These are phyloP conservation scores for Kregervanrija pseudodelftensis DNA, from an alignment of 805 yeast species.

Conservation along the genomic window DNA sequence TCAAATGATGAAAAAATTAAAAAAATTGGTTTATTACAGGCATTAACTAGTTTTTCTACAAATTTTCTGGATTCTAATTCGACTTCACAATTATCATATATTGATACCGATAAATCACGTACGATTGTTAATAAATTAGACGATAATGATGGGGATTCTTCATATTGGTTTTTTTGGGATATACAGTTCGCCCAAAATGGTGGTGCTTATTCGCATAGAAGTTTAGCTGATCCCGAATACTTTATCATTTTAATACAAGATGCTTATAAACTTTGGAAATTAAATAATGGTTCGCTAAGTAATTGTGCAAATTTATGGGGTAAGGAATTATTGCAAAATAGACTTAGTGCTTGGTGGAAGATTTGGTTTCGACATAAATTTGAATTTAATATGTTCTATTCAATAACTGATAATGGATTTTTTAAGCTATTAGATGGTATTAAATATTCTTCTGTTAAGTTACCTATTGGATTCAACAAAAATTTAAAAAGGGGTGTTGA, in stretches of 20 bases:
- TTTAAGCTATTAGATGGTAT: constrained; percentile 24
- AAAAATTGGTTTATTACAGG: constrained; percentile 21
- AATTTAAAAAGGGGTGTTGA: constrained; percentile 18
- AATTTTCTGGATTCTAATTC: constrained; percentile 12
- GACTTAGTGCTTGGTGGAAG: constrained; percentile 29
- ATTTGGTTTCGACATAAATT: constrained; percentile 28
- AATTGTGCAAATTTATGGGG: background rate
- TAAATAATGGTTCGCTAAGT: constrained; percentile 27
- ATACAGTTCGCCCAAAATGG: constrained; percentile 14
- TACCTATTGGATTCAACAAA: constrained; percentile 25
- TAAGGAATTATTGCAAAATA: constrained; percentile 1
- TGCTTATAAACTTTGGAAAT: constrained; percentile 28
- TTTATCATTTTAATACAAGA: constrained; percentile 20
- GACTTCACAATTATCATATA: constrained; percentile 4
- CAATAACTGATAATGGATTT: constrained; percentile 28
- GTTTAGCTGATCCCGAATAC: constrained; percentile 29
- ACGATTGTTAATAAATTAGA: constrained; percentile 26
- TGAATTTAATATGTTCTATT: constrained; percentile 18
- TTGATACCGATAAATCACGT: constrained; percentile 30
- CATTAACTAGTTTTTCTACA: constrained; percentile 20
- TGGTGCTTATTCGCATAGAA: constrained; percentile 15
- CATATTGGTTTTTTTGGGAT: constrained; percentile 28
- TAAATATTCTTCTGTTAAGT: constrained; percentile 22
- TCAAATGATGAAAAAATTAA: constrained; percentile 7
- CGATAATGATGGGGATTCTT: constrained; percentile 8